A percentile compares a stretch with the other conserved stretches of the same genome.
Evolutionary conservation across 2,329 filamentous ascomycete genomes (phyloP).

Genomic region (Zopfia rhizophila): DNA sequence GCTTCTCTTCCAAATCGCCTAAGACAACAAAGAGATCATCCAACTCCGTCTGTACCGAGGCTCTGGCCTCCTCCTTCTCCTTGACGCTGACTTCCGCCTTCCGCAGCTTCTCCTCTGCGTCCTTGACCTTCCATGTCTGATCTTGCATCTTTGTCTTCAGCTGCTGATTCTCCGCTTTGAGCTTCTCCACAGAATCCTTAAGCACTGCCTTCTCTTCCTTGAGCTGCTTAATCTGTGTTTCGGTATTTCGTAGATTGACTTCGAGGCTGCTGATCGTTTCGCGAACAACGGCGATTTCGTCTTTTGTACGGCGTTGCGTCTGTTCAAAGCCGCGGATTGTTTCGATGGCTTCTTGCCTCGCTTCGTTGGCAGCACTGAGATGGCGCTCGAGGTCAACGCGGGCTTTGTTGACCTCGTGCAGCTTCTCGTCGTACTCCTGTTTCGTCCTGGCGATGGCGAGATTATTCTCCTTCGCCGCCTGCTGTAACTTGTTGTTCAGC

Average conservation of each 20-base stretch:
- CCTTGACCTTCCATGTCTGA: slow-evolving; percentile 54
- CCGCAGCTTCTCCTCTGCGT: slow-evolving; percentile 58
- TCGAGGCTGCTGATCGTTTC: slow-evolving; percentile 37
- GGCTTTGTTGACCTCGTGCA: slow-evolving; percentile 36
- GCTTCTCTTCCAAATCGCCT: slow-evolving; percentile 59
- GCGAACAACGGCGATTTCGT: slow-evolving; percentile 35
- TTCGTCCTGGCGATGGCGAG: slow-evolving; percentile 38
- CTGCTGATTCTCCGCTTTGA: slow-evolving; percentile 53
- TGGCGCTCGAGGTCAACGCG: slow-evolving; percentile 40
- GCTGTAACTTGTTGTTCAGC: slow-evolving; percentile 48
- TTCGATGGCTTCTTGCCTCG: slow-evolving; percentile 37
- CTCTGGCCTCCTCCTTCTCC: slow-evolving; percentile 52
- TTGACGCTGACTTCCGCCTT: slow-evolving; percentile 47
- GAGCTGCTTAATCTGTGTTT: slow-evolving; percentile 53
- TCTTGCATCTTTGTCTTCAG: slow-evolving; percentile 59
- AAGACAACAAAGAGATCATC: slow-evolving; percentile 61
- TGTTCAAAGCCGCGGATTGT: slow-evolving; percentile 40
- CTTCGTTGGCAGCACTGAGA: slow-evolving; percentile 36
- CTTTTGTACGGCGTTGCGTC: slow-evolving; percentile 34
- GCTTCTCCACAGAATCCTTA: slow-evolving; percentile 28
- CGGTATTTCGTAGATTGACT: slow-evolving; percentile 33
- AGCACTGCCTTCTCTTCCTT: slow-evolving; percentile 37
- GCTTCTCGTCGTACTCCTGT: slow-evolving; percentile 48
- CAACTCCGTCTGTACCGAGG: slow-evolving; percentile 54
- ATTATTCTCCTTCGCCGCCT: slow-evolving; percentile 40